Conservation (phyloP, 495 filamentous ascomycete genomes). For the Penicillium simplicissimum region DNA sequence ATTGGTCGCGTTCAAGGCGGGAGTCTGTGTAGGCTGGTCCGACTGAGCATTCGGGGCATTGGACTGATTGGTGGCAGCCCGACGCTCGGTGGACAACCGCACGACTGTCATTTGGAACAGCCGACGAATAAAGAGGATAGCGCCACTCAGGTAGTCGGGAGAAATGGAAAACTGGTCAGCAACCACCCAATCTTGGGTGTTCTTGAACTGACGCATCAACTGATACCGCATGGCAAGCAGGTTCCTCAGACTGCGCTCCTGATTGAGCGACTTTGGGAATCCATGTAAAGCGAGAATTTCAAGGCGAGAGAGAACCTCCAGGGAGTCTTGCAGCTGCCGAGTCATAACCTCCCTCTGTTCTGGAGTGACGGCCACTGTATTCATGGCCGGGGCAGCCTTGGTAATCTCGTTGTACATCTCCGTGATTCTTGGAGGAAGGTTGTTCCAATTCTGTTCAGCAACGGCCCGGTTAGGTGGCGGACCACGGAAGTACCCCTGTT, state of each 20-base stretch:
- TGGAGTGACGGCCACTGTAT: slow-evolving; percentile 37
- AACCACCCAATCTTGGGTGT: slow-evolving; percentile 50
- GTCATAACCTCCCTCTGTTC: slow-evolving; percentile 50
- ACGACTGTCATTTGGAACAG: slow-evolving; percentile 45
- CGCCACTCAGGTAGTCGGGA: slow-evolving; percentile 54
- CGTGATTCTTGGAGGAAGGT: slow-evolving; percentile 39
- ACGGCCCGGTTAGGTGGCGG: slow-evolving; percentile 29
- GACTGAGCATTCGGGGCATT: slow-evolving; percentile 25
- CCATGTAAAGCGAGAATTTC: slow-evolving; percentile 42
- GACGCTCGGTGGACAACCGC: slow-evolving; percentile 40
- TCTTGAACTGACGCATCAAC: slow-evolving; percentile 58
- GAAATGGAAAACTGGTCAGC: slow-evolving; percentile 60
- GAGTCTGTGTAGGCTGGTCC: slow-evolving; percentile 35
- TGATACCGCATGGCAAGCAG: slow-evolving; percentile 52
- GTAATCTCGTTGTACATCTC: slow-evolving; percentile 43
- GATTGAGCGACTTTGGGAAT: slow-evolving; percentile 37
- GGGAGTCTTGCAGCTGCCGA: slow-evolving; percentile 45
- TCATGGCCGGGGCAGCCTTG: slow-evolving; percentile 31
- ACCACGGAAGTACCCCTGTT: slow-evolving; percentile 30
- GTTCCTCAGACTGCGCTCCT: slow-evolving; percentile 46
- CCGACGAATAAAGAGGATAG: slow-evolving; percentile 47
- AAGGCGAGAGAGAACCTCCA: slow-evolving; percentile 43
- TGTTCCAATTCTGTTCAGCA: slow-evolving; percentile 44
- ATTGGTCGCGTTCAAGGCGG: slow-evolving; percentile 64
- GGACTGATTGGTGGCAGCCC: slow-evolving; percentile 29